Evolutionary conservation across 2,329 filamentous ascomycete genomes (phyloP).

Genomic region (Talaromyces sp.): DNA sequence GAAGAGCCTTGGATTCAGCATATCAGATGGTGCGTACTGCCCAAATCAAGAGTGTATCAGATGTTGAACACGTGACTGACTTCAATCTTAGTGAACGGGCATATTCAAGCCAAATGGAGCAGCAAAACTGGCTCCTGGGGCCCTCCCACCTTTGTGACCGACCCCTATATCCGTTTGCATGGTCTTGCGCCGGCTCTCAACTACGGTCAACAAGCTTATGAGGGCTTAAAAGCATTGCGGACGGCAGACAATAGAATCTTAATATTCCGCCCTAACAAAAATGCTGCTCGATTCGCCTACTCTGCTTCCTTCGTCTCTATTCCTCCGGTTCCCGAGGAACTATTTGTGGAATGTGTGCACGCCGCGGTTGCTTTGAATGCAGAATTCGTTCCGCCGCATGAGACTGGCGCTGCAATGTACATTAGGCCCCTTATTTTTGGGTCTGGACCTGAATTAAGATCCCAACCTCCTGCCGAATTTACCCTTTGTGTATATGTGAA

Average conservation of each 20-base stretch:
- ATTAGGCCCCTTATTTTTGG: slow-evolving; percentile 35
- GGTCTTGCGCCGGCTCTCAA: slow-evolving; percentile 51
- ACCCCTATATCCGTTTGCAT: slow-evolving; percentile 53
- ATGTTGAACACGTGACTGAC: background rate
- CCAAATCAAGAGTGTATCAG: background rate
- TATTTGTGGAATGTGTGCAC: slow-evolving; percentile 23
- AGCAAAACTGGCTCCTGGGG: slow-evolving; percentile 51
- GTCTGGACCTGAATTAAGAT: slow-evolving; percentile 24
- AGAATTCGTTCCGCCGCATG: slow-evolving; percentile 19
- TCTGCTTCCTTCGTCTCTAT: slow-evolving; percentile 31
- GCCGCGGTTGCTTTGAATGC: slow-evolving; percentile 3
- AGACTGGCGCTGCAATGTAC: slow-evolving; percentile 31
- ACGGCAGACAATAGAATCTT: background rate
- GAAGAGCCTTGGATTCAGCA: background rate
- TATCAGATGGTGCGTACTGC: background rate
- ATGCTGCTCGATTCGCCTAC: slow-evolving; percentile 29
- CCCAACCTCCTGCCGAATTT: slow-evolving; percentile 26
- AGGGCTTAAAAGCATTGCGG: background rate
- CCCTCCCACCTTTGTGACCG: slow-evolving; percentile 49
- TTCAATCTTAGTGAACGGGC: background rate
- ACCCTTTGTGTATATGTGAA: slow-evolving; percentile 33
- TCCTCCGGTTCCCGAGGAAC: slow-evolving; percentile 27
- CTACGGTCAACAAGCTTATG: slow-evolving; percentile 40
- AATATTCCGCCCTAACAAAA: slow-evolving; percentile 28
- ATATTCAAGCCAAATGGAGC: slow-evolving; percentile 53